These are phyloP conservation scores for Ananas comosus DNA, from an alignment of 176 grass and related monocot species.

Conservation along the genomic window DNA sequence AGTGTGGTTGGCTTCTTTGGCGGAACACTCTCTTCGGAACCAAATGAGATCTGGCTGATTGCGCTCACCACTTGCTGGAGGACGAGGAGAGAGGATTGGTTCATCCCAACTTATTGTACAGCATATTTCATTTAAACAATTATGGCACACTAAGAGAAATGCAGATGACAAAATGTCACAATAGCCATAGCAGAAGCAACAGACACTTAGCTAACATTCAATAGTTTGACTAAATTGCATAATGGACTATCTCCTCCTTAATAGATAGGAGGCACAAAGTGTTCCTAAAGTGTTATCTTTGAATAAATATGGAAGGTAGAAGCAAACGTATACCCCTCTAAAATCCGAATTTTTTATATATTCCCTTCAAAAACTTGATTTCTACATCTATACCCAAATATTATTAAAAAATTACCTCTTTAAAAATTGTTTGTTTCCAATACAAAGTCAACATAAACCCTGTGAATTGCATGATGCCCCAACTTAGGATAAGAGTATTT, in stretches of 20 bases:
- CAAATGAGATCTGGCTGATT: conserved; percentile 91
- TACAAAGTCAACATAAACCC: too few species aligned
- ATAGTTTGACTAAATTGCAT: not conserved
- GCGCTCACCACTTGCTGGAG: conserved; percentile 67
- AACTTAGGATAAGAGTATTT: too few species aligned
- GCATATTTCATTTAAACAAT: conserved; percentile 22
- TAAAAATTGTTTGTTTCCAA: too few species aligned
- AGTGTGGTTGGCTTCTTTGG: conserved; percentile 78
- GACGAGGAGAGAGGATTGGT: conserved; percentile 4
- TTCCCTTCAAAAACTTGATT: too few species aligned
- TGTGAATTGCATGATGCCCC: too few species aligned
- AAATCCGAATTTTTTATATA: too few species aligned
- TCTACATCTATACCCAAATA: too few species aligned
- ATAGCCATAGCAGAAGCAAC: not conserved
- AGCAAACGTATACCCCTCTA: too few species aligned
- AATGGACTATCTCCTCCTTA: not conserved
- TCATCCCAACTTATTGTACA: not conserved
- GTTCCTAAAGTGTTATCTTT: too few species aligned
- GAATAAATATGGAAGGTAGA: too few species aligned
- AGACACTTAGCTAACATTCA: not conserved
- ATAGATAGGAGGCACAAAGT: not conserved
- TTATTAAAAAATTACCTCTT: too few species aligned
- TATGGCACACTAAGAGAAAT: not conserved
- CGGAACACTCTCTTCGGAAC: conserved; percentile 57
- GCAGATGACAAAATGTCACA: not conserved